Conservation (phyloP, 805 yeast genomes). For the Yamadazyma phyllophila region DNA sequence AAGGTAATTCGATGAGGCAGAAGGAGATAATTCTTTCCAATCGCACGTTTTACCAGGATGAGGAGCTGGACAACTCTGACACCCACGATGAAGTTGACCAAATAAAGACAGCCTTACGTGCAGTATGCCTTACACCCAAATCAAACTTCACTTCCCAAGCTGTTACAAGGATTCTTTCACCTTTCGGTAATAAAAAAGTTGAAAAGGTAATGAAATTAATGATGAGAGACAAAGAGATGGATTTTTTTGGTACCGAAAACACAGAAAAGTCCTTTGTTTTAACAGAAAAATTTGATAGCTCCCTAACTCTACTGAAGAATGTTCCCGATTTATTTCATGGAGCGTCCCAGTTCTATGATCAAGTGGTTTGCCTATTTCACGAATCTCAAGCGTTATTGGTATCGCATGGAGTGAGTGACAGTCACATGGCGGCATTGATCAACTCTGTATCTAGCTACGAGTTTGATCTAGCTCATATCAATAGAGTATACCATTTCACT, state of each 20-base stretch:
- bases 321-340: conserved; percentile 16
- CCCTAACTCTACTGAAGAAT: not conserved
- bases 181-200: conserved; percentile 45
- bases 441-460: conserved; percentile 47
- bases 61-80: conserved; percentile 5
- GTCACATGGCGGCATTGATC: conserved; percentile 61
- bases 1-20: conserved; percentile 66
- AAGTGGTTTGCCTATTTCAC: conserved; percentile 39
- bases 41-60: conserved; percentile 42
- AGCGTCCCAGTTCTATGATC: conserved; percentile 46
- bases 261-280: conserved; percentile 49
- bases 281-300: conserved; percentile 42
- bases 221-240: conserved; percentile 55
- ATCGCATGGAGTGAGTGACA: conserved; percentile 57
- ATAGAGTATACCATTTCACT: conserved; percentile 49
- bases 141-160: conserved; percentile 44
- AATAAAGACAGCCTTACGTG: conserved; percentile 44
- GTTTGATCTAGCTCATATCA: conserved; percentile 50
- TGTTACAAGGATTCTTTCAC: conserved; percentile 47
- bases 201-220: conserved; percentile 49
- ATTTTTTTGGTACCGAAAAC: conserved; percentile 41
- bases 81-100: conserved; percentile 21
- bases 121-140: conserved; percentile 57
- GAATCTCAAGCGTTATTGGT: conserved; percentile 53
- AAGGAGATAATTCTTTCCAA: conserved; percentile 55